These are phyloP conservation scores for Cyclocybe aegerita DNA, from an alignment of 768 basidiomycete species.

Conservation along the genomic window DNA sequence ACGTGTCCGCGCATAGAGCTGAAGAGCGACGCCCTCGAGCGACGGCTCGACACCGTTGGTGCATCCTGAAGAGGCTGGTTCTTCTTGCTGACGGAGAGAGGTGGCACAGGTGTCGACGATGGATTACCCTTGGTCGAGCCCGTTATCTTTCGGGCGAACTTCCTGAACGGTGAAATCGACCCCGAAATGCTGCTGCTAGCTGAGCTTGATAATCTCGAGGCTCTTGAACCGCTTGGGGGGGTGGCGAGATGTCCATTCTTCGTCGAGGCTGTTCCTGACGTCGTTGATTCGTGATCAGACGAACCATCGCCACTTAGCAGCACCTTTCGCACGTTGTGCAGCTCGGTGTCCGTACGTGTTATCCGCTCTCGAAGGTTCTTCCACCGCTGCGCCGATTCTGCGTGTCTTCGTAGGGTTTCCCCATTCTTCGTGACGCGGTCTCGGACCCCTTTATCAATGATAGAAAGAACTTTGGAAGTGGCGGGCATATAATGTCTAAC, in stretches of 20 bases:
- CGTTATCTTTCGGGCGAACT: slow-evolving; percentile 71
- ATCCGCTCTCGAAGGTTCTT: slow-evolving; percentile 78
- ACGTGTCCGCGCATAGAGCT: slow-evolving; percentile 42
- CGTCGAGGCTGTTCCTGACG: slow-evolving; percentile 53
- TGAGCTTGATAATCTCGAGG: slow-evolving; percentile 43
- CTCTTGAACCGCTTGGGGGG: slow-evolving; percentile 51
- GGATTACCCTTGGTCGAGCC: slow-evolving; percentile 33
- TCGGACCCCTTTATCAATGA: slow-evolving; percentile 91
- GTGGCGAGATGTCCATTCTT: slow-evolving; percentile 66
- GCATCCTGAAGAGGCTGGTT: slow-evolving; percentile 39
- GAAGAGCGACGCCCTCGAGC: slow-evolving; percentile 67
- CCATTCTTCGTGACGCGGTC: slow-evolving; percentile 97
- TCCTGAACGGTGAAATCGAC: slow-evolving; percentile 80
- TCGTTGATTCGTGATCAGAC: slow-evolving; percentile 68
- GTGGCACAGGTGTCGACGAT: slow-evolving; percentile 40
- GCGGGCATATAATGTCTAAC: slow-evolving; percentile 92
- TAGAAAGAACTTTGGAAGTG: slow-evolving; percentile 86
- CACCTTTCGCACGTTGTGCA: slow-evolving; percentile 68
- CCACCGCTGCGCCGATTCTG: slow-evolving; percentile 89
- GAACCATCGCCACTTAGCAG: slow-evolving; percentile 49
- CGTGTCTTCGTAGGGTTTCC: slow-evolving; percentile 86
- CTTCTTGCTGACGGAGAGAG: slow-evolving; percentile 52
- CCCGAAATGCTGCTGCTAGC: slow-evolving; percentile 58
- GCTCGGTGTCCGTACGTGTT: slow-evolving; percentile 74
- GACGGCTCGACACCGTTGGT: slow-evolving; percentile 34